Evolutionary conservation across 2,329 filamentous ascomycete species (phyloP).

Genomic region (Fusarium pseudograminearum): DNA sequence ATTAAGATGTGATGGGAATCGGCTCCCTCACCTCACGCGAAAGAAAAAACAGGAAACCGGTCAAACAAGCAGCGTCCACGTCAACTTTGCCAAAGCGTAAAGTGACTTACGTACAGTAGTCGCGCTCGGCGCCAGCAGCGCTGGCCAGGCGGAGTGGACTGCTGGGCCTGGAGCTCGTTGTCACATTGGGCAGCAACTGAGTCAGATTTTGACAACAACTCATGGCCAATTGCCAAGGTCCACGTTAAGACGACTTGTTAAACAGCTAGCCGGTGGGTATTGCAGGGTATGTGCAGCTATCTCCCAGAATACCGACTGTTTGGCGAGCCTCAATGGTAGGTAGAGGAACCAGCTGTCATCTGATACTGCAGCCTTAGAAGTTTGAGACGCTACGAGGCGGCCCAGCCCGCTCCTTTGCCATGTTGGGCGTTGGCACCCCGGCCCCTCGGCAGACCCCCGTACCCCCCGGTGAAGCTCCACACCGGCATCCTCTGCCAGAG

Average conservation of each 20-base stretch:
- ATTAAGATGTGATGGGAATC: conserved; percentile 43
- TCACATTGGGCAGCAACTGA: conserved; percentile 48
- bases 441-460: conserved; percentile 30
- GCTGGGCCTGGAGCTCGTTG: conserved; percentile 23
- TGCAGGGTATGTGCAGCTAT: conserved; percentile 12
- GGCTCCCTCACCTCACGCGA: conserved; percentile 37
- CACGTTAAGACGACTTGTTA: conserved; percentile 38
- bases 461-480: conserved; percentile 31
- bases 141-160: conserved; percentile 24
- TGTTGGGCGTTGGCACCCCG: conserved; percentile 16
- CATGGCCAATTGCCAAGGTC: conserved; percentile 42
- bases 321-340: conserved; percentile 20
- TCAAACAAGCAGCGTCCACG: conserved; percentile 29
- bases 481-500: conserved; percentile 22
- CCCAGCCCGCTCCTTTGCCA: conserved; percentile 32
- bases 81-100: conserved; percentile 30
- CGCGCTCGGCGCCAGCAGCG: conserved; percentile 19
- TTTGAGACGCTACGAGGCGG: conserved; percentile 32
- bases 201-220: conserved; percentile 31
- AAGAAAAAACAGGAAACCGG: conserved; percentile 10
- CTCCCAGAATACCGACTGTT: conserved; percentile 21
- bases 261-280: conserved; percentile 12
- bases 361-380: conserved; percentile 25
- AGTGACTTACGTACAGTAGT: conserved; percentile 28
- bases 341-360: conserved; percentile 1